These are phyloP conservation scores for Vitis rupestris DNA, from an alignment of 164 flowering plant species.

Conservation along the genomic window DNA sequence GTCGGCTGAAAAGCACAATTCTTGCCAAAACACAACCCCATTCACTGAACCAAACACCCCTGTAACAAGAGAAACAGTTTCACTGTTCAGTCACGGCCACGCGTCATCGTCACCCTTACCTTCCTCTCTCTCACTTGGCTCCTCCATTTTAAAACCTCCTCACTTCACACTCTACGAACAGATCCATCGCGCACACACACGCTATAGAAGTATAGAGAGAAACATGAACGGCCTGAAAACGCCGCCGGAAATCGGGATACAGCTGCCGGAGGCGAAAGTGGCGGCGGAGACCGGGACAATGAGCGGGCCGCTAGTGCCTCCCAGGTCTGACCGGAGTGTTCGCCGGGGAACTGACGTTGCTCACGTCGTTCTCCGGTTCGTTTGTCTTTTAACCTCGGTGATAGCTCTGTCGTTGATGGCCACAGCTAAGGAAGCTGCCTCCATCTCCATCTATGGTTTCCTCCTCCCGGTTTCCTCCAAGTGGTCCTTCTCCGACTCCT, in stretches of 20 bases:
- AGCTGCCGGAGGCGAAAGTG: conserved; percentile 36
- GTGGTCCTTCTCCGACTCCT: conserved; percentile 79
- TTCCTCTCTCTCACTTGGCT: background rate
- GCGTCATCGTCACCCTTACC: background rate
- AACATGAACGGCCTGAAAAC: conserved; percentile 8
- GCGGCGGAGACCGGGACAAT: conserved; percentile 30
- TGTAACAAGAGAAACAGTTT: too few relatives aligned
- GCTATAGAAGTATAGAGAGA: background rate
- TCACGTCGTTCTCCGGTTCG: conserved; percentile 38
- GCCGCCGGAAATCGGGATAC: conserved; percentile 26
- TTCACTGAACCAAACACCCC: too few relatives aligned
- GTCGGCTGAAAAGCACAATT: too few relatives aligned
- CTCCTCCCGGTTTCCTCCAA: conserved; percentile 61
- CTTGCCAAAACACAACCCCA: too few relatives aligned
- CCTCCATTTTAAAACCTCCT: background rate
- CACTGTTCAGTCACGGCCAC: background rate
- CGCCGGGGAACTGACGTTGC: conserved; percentile 34
- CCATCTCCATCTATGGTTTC: conserved; percentile 61
- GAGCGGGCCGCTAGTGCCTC: conserved; percentile 38
- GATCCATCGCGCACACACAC: background rate
- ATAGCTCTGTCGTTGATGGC: conserved; percentile 55
- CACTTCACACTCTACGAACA: conserved; percentile 1
- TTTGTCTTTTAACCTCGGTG: conserved; percentile 47
- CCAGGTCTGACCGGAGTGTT: conserved; percentile 3
- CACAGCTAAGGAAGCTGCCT: conserved; percentile 48